These are phyloP conservation scores for Wallacemonas sp. DNA, from an alignment of 208 protist genomes.

Conservation along the genomic window DNA sequence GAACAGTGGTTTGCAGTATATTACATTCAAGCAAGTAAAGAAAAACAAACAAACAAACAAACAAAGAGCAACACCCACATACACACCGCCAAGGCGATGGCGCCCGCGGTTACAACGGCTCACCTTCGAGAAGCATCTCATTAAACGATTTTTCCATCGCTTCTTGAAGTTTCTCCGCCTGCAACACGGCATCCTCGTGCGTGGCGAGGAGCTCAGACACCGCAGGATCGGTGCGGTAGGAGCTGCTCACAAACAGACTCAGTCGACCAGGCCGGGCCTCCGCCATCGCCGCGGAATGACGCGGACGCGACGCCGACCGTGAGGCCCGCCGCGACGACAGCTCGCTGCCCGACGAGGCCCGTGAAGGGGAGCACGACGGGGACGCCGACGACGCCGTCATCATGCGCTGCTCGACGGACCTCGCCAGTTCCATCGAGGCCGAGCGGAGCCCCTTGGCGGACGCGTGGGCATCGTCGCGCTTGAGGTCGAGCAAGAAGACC, in stretches of 20 bases:
- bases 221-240: neutral
- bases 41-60: no score
- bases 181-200: constrained; percentile 11
- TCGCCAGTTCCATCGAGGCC: no score
- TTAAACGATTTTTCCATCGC: constrained; percentile 11
- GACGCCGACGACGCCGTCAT: no score
- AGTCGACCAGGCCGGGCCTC: neutral
- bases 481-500: constrained; percentile 2
- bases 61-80: no score
- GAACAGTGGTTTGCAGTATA: no score
- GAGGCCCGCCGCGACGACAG: neutral
- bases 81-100: no score
- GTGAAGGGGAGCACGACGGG: neutral
- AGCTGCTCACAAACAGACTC: neutral
- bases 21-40: no score
- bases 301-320: neutral
- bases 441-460: no score
- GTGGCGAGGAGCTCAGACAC: neutral
- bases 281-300: neutral
- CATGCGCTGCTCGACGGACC: no score
- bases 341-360: neutral
- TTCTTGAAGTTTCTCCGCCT: constrained; percentile 15
- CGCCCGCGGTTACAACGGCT: neutral
- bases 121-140: neutral
- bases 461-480: neutral